Evolutionary conservation across 2,329 filamentous ascomycete genomes (phyloP).

Genomic region (Pseudohalonectria lignicola): DNA sequence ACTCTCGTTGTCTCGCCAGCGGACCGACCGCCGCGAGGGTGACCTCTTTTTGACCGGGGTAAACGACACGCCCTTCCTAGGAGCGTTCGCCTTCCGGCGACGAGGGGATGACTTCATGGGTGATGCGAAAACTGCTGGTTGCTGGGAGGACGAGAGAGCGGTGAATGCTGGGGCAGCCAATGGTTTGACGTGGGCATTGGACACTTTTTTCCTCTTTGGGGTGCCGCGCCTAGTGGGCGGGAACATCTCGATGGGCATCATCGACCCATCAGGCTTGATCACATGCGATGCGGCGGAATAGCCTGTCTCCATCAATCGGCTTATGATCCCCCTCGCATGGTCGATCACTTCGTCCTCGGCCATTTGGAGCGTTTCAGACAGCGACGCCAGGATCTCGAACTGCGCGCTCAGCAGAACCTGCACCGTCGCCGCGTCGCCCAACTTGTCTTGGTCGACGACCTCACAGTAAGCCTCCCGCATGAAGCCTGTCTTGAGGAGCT

Average conservation of each 20-base stretch:
- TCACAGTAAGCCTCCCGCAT: slow-evolving; percentile 68
- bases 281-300: slow-evolving; percentile 67
- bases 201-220: slow-evolving; percentile 58
- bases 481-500: slow-evolving; percentile 74
- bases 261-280: slow-evolving; percentile 74
- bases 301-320: slow-evolving; percentile 67
- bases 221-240: slow-evolving; percentile 64
- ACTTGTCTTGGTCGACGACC: slow-evolving; percentile 74
- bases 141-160: slow-evolving; percentile 16
- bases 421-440: slow-evolving; percentile 64
- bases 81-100: slow-evolving; percentile 54
- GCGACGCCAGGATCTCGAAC: slow-evolving; percentile 78
- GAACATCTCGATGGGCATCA: slow-evolving; percentile 52
- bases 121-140: slow-evolving; percentile 32
- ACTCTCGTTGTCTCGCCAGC: slow-evolving; percentile 83
- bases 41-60: slow-evolving; percentile 68
- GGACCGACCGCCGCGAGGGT: slow-evolving; percentile 62
- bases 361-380: slow-evolving; percentile 74
- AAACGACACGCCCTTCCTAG: slow-evolving; percentile 64
- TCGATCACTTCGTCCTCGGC: slow-evolving; percentile 72
- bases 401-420: slow-evolving; percentile 82
- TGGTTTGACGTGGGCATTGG: slow-evolving; percentile 28
- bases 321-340: slow-evolving; percentile 66
- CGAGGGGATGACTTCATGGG: slow-evolving; percentile 73
- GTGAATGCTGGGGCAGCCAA: slow-evolving; percentile 31